Conservation (phyloP, 129 eudicot species). For the sunflower (Helianthus annuus) region DNA sequence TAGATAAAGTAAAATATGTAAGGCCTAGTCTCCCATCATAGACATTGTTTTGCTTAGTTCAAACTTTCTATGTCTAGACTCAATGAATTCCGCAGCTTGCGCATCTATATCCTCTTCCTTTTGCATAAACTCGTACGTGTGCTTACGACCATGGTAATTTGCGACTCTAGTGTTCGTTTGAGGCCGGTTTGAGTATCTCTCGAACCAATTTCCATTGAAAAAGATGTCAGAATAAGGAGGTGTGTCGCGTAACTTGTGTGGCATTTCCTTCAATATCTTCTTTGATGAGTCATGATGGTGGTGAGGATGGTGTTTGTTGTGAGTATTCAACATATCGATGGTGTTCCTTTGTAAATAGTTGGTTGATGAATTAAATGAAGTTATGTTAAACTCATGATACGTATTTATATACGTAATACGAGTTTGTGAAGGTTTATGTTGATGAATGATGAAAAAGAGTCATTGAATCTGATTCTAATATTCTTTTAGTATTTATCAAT, state of each 20-base stretch:
- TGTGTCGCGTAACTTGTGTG: slow-evolving; percentile 34
- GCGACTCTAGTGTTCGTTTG: slow-evolving; percentile 20
- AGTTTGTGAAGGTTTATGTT: not conserved
- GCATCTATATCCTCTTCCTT: slow-evolving; percentile 39
- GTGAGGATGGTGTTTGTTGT: slow-evolving; percentile 6
- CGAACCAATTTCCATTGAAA: not conserved
- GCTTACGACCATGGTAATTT: slow-evolving; percentile 5
- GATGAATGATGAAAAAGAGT: not conserved
- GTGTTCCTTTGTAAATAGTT: not conserved
- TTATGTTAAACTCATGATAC: not conserved
- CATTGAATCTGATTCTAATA: slow-evolving; percentile 14
- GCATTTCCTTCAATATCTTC: slow-evolving; percentile 24
- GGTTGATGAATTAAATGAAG: slow-evolving; percentile 12
- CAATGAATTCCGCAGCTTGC: slow-evolving; percentile 53
- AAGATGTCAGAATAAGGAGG: slow-evolving; percentile 24
- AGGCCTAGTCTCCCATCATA: slow-evolving; percentile 20
- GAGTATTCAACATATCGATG: slow-evolving; percentile 20
- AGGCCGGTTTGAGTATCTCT: slow-evolving; percentile 11
- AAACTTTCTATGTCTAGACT: slow-evolving; percentile 42
- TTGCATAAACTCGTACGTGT: not conserved
- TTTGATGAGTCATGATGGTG: slow-evolving; percentile 12
- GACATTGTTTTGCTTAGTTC: slow-evolving; percentile 41
- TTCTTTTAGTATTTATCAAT: not conserved
- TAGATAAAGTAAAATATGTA: not conserved
- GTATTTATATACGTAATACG: slow-evolving; percentile 11